Evolutionary conservation across 2,329 filamentous ascomycete genomes (phyloP).

Genomic region (Zymoseptoria pseudotritici): DNA sequence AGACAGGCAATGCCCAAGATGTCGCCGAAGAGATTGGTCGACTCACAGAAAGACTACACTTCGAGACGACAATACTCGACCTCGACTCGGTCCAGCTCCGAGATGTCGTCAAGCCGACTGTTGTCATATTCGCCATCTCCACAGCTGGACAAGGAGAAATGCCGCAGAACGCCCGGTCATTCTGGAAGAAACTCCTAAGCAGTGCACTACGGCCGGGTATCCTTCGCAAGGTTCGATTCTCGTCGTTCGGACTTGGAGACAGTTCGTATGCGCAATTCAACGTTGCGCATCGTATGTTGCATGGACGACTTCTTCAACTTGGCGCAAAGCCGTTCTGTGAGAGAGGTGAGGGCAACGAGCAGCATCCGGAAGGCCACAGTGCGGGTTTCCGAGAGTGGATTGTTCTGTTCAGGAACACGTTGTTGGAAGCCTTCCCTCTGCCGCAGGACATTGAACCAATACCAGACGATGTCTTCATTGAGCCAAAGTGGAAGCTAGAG

Average conservation of each 20-base stretch:
- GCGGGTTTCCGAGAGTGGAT: slow-evolving; percentile 31
- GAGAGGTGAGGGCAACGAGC: slow-evolving; percentile 82
- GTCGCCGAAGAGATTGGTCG: slow-evolving; percentile 76
- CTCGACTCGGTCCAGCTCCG: slow-evolving; percentile 65
- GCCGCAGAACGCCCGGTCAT: slow-evolving; percentile 69
- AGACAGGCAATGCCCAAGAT: slow-evolving; percentile 91
- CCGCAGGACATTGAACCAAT: slow-evolving; percentile 62
- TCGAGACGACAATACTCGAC: slow-evolving; percentile 66
- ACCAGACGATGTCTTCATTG: slow-evolving; percentile 63
- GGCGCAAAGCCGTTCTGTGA: slow-evolving; percentile 71
- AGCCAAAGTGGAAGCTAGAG: slow-evolving; percentile 62
- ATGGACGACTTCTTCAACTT: slow-evolving; percentile 75
- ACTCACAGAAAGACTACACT: slow-evolving; percentile 68
- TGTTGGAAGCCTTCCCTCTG: slow-evolving; percentile 63
- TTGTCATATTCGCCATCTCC: slow-evolving; percentile 75
- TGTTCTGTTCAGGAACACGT: slow-evolving; percentile 54
- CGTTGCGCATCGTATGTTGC: slow-evolving; percentile 81
- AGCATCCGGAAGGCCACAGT: slow-evolving; percentile 77
- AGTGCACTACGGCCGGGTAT: slow-evolving; percentile 68
- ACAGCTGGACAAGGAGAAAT: slow-evolving; percentile 94
- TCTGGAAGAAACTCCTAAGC: slow-evolving; percentile 80
- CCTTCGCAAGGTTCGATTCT: slow-evolving; percentile 63
- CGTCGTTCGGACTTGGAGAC: slow-evolving; percentile 86
- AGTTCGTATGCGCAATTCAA: slow-evolving; percentile 93
- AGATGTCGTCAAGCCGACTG: slow-evolving; percentile 38